A percentile compares a stretch with the other conserved stretches of the same genome.
phyloP scores from a whole-genome alignment of 2,329 filamentous ascomycete genomes.

The Elsinoe arachidis region DNA sequence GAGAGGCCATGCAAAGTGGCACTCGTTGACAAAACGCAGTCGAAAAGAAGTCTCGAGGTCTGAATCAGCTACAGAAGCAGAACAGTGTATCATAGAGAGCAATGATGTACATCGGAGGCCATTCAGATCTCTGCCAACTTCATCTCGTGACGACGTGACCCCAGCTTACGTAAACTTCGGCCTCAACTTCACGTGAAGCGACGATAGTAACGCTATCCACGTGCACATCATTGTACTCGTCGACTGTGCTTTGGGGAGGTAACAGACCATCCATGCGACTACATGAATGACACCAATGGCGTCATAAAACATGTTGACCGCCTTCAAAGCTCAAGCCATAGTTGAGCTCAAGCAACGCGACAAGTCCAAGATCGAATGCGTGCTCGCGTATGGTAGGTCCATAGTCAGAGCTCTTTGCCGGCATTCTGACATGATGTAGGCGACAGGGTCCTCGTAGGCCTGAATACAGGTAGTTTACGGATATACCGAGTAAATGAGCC shows the following conservation, averaged over 20 bases:
- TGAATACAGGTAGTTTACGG: slow-evolving; percentile 80
- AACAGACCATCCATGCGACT: background rate
- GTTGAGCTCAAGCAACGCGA: slow-evolving; percentile 93
- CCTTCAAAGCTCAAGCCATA: slow-evolving; percentile 91
- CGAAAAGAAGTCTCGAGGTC: no score
- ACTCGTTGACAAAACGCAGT: no score
- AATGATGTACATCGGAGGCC: no score
- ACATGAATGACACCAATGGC: background rate
- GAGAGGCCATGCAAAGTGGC: background rate
- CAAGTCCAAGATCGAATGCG: slow-evolving; percentile 94
- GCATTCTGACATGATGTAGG: slow-evolving; percentile 39
- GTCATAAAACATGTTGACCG: slow-evolving; percentile 66
- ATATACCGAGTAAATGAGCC: slow-evolving; percentile 84
- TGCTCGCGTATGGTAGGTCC: slow-evolving; percentile 70
- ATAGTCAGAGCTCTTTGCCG: no score
- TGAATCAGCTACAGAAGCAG: no score
- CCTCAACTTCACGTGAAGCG: background rate
- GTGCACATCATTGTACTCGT: no score
- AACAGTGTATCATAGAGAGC: no score
- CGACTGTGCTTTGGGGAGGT: no score
- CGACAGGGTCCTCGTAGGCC: slow-evolving; percentile 82
- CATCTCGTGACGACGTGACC: background rate
- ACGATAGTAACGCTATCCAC: no score
- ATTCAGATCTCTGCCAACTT: no score
- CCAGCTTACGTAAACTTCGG: slow-evolving; percentile 1